phyloP scores from a whole-genome alignment of 2,329 filamentous ascomycete genomes.

The Alternaria metachromatica region DNA sequence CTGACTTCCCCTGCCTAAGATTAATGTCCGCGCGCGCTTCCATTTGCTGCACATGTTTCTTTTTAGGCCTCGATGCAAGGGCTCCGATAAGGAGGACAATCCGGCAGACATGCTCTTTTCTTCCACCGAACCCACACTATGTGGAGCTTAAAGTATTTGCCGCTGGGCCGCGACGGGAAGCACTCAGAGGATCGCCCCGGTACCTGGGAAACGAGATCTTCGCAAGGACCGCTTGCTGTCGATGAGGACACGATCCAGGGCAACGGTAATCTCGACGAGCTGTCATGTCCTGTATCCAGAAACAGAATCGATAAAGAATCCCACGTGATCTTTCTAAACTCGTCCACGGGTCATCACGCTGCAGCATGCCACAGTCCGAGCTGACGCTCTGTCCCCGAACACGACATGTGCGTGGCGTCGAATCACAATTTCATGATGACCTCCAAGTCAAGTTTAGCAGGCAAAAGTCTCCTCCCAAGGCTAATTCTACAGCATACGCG shows the following conservation, averaged over 20 bases:
- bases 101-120: neutral
- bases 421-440: neutral
- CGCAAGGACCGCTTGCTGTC: neutral
- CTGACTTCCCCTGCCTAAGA: conserved; percentile 35
- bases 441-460: neutral
- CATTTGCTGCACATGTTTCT: conserved; percentile 7
- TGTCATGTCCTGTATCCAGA: neutral
- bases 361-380: neutral
- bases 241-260: neutral
- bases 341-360: neutral
- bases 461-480: neutral
- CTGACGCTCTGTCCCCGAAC: neutral
- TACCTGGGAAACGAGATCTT: conserved; percentile 7
- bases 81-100: neutral
- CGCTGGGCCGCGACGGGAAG: neutral
- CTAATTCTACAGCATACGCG: neutral
- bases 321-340: neutral
- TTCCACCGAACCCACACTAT: neutral
- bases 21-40: conserved; percentile 17
- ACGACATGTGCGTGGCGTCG: neutral
- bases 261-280: neutral
- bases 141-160: conserved; percentile 1
- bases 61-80: neutral
- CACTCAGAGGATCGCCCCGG: neutral
- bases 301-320: neutral